Evolutionary conservation across 2,329 filamentous ascomycete species (phyloP).

Genomic region (Blumeria graminis): DNA sequence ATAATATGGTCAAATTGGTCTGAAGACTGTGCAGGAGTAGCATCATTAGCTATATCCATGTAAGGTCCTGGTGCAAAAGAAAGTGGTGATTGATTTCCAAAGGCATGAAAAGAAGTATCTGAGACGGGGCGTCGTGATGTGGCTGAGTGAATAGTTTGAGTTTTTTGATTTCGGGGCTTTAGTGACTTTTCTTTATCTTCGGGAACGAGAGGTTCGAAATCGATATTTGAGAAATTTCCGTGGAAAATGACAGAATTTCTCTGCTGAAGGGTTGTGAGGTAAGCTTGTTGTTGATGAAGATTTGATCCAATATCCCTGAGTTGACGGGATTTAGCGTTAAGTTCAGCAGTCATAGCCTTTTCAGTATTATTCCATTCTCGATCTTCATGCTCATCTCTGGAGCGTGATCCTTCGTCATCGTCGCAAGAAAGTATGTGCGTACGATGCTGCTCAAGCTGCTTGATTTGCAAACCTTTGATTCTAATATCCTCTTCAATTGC

Average conservation of each 20-base stretch:
- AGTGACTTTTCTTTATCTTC: slow-evolving; percentile 16
- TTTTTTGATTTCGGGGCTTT: slow-evolving; percentile 18
- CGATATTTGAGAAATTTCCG: slow-evolving; percentile 15
- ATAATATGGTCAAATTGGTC: slow-evolving; percentile 22
- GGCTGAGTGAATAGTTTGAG: slow-evolving; percentile 15
- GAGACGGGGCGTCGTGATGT: slow-evolving; percentile 11
- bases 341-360: slow-evolving; percentile 7
- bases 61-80: slow-evolving; percentile 29
- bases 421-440: slow-evolving; percentile 38
- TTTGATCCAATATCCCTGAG: slow-evolving; percentile 10
- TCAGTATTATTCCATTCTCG: slow-evolving; percentile 14
- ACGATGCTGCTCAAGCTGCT: slow-evolving; percentile 46
- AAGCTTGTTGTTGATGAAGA: slow-evolving; percentile 7
- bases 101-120: slow-evolving; percentile 16
- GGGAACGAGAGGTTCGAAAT: slow-evolving; percentile 12
- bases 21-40: slow-evolving; percentile 11
- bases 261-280: slow-evolving; percentile 9
- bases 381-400: slow-evolving; percentile 12
- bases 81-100: slow-evolving; percentile 19
- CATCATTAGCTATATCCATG: slow-evolving; percentile 13
- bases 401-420: slow-evolving; percentile 24
- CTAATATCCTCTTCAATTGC: slow-evolving; percentile 47
- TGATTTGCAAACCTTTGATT: slow-evolving; percentile 45
- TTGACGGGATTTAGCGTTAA: slow-evolving; percentile 7
- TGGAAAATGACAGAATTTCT: slow-evolving; percentile 11